Evolutionary conservation across 257 asterid genomes (phyloP), one percentile per base, ranked within the genome.

Genomic region (Primulina tabacum): DNA sequence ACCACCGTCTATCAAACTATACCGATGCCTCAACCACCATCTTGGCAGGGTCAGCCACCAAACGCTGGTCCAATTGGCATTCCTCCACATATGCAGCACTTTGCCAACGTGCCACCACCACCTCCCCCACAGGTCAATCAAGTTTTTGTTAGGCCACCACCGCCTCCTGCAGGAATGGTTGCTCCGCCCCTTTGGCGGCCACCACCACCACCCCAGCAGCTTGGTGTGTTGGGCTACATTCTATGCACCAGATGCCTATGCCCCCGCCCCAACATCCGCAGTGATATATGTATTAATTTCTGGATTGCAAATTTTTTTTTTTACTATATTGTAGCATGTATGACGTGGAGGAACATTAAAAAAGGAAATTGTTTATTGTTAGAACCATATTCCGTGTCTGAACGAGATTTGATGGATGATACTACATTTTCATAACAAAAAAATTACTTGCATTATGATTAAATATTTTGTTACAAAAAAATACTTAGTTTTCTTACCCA

Each of bases 131-230:
- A 92, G 66, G 65, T 74, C 67, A 80, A 79, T 68, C 88, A 79
- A 5, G 76, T 69, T 37, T 68, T 82, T 4, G 38, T 67, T 4
- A 82, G 96, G 82, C 96, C 96, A 16, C 97, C 92, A 17, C 96
- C 96, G 4, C 86, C 90, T 32, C 95, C 96, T 33, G 70, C 81
- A 1, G 95, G 92, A 73, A 76, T 90, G 78, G 80, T 10, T 66
- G 82, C 87, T 30, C 95, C 90, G 16, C 84, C 85, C 43, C 78
- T 77, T 17, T 88, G 97, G 95, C 80, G 93, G 75, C 92, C 90
- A 10, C 95, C 93, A 2, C 97, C 97, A 0, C 94, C 96, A 0
- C 96, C 95, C 21, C 97, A 88, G 82, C 94, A 87, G 72, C 80
- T 82, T 18, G 38, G 64, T 4, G 64, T 4, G 94, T 89, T 28